phyloP scores from a whole-genome alignment of 2,329 filamentous ascomycete genomes.

The Pseudogymnoascus sp. region DNA sequence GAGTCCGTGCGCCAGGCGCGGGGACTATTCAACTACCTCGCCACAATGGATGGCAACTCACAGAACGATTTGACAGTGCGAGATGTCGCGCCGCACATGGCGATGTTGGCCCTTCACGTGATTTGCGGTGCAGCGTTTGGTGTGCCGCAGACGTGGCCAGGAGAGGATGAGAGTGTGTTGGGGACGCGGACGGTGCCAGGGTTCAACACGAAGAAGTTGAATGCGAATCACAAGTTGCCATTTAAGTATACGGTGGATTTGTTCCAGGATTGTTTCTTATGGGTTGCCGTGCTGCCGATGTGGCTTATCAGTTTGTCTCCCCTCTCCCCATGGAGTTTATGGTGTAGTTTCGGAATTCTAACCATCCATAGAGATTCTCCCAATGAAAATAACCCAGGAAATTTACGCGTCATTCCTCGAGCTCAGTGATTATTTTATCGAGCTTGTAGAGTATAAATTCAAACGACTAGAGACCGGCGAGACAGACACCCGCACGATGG shows the following conservation, averaged over 20 bases:
- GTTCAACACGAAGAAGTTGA: conserved; percentile 14
- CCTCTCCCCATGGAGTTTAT: not conserved
- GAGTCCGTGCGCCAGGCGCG: conserved; percentile 43
- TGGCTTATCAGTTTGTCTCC: conserved; percentile 33
- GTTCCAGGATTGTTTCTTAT: conserved; percentile 41
- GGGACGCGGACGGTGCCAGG: conserved; percentile 9
- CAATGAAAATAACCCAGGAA: not conserved
- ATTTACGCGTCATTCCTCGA: conserved; percentile 4
- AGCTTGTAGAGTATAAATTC: conserved; percentile 9
- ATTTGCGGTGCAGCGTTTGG: conserved; percentile 48
- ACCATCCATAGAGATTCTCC: not conserved
- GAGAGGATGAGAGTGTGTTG: conserved; percentile 32
- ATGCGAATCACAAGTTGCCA: conserved; percentile 35
- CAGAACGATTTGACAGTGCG: conserved; percentile 27
- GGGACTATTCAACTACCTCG: conserved; percentile 35
- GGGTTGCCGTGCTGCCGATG: conserved; percentile 38
- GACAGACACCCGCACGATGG: conserved; percentile 21
- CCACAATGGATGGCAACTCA: conserved; percentile 18
- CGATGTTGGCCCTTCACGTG: conserved; percentile 45
- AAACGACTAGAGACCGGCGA: conserved; percentile 18
- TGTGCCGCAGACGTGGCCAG: conserved; percentile 29
- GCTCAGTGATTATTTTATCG: not conserved
- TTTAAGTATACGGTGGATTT: conserved; percentile 43
- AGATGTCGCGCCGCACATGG: conserved; percentile 38
- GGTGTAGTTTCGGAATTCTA: not conserved